These are phyloP conservation scores for Barbatosphaeria neglecta DNA, from an alignment of 495 filamentous ascomycete species.

Conservation along the genomic window DNA sequence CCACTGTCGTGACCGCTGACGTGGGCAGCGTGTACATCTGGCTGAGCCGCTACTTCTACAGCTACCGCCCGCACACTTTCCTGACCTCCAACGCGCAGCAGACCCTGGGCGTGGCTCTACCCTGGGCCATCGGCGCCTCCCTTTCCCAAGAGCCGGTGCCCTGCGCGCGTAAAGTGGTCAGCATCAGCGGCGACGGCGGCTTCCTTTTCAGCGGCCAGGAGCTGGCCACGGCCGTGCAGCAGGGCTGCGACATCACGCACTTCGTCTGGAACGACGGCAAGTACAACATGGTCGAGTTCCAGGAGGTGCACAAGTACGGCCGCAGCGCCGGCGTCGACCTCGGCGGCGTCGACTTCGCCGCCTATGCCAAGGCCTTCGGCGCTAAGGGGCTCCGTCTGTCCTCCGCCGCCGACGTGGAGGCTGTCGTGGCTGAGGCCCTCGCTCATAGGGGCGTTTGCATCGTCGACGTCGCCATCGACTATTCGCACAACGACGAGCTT, in stretches of 20 bases:
- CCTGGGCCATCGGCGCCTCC: slow-evolving; percentile 28
- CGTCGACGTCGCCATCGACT: slow-evolving; percentile 26
- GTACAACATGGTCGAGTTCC: slow-evolving; percentile 32
- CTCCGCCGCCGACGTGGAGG: slow-evolving; percentile 12
- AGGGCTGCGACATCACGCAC: slow-evolving; percentile 28
- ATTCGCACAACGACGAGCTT: slow-evolving; percentile 11
- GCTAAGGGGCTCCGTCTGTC: slow-evolving; percentile 19
- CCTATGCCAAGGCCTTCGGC: slow-evolving; percentile 25
- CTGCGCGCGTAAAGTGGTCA: slow-evolving; percentile 21
- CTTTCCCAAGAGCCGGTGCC: slow-evolving; percentile 15
- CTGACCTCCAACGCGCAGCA: slow-evolving; percentile 28
- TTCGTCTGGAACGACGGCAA: slow-evolving; percentile 29
- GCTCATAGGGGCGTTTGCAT: slow-evolving; percentile 20
- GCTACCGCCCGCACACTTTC: slow-evolving; percentile 21
- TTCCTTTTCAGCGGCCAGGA: slow-evolving; percentile 27
- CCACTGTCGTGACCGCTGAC: slow-evolving; percentile 19
- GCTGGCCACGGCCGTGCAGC: slow-evolving; percentile 23
- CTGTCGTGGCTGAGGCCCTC: slow-evolving; percentile 19
- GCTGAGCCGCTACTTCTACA: slow-evolving; percentile 26
- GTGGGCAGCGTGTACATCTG: slow-evolving; percentile 30
- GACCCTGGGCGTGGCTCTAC: slow-evolving; percentile 26
- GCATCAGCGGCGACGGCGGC: slow-evolving; percentile 22
- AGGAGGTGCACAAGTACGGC: slow-evolving; percentile 29
- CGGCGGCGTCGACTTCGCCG: slow-evolving; percentile 25
- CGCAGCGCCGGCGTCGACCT: slow-evolving; percentile 19